A percentile compares a stretch with the other conserved stretches of the same genome.
Conservation (phyloP, 2,329 filamentous ascomycete species). For the Colletotrichum neosansevieriae region DNA sequence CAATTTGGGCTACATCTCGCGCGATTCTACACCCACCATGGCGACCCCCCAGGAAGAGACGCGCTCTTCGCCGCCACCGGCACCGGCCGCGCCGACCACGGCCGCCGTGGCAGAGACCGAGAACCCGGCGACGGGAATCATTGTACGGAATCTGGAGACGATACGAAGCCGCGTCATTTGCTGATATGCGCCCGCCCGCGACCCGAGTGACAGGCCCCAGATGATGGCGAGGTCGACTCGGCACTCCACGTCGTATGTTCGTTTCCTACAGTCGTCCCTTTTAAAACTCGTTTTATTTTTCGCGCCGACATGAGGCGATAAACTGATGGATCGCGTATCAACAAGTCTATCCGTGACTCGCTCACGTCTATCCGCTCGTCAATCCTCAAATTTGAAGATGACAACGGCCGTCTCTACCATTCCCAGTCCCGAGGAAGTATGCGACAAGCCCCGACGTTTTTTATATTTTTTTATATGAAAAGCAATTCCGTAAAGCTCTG, state of each 20-base stretch:
- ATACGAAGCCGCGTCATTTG: neutral
- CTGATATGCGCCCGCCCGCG: neutral
- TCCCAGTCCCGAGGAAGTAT: conserved; percentile 33
- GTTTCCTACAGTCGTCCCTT: neutral
- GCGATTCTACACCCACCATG: conserved; percentile 6
- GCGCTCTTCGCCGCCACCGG: conserved; percentile 4
- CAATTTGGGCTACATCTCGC: neutral
- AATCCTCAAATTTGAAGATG: conserved; percentile 26
- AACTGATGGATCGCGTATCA: no score
- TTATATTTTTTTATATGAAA: no score
- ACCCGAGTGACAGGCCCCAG: conserved; percentile 11
- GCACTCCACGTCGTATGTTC: conserved; percentile 33
- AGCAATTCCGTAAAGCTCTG: no score
- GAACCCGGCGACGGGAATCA: conserved; percentile 34
- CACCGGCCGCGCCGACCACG: neutral
- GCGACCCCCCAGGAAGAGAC: neutral
- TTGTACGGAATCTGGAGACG: conserved; percentile 13
- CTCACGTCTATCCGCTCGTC: conserved; percentile 33
- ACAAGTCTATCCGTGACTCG: conserved; percentile 33
- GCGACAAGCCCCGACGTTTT: rapidly evolving
- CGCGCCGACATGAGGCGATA: neutral
- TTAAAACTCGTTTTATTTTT: no score
- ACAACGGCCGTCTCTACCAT: conserved; percentile 29
- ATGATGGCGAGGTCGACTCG: conserved; percentile 26
- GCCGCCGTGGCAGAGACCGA: neutral